These are phyloP conservation scores for Alternaria infectoria DNA, from an alignment of 2,329 filamentous ascomycete genomes.

Conservation along the genomic window DNA sequence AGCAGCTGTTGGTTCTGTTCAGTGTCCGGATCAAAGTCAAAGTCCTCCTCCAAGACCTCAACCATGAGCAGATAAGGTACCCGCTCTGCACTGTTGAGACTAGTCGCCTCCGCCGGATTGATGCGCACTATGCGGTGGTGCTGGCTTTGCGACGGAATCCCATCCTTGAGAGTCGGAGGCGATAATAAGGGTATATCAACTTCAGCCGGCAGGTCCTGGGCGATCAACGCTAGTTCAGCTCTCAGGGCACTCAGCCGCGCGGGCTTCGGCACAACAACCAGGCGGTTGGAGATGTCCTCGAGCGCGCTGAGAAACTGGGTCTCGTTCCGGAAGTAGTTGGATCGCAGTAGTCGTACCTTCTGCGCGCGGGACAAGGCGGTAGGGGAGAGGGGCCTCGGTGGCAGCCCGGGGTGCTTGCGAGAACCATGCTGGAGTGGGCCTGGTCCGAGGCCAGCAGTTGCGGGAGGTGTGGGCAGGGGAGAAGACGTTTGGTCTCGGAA, in stretches of 20 bases:
- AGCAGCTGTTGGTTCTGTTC: constrained; percentile 73
- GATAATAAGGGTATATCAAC: constrained; percentile 85
- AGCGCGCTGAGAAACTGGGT: constrained; percentile 81
- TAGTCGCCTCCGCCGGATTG: constrained; percentile 83
- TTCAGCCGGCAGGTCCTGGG: constrained; percentile 80
- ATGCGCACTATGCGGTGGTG: constrained; percentile 84
- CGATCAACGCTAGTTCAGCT: constrained; percentile 80
- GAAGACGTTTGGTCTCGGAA: constrained; percentile 58
- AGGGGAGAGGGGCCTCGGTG: constrained; percentile 62
- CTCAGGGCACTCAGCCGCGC: constrained; percentile 80
- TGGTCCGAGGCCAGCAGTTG: constrained; percentile 50
- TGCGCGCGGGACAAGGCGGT: constrained; percentile 69
- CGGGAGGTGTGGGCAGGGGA: constrained; percentile 46
- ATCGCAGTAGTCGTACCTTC: constrained; percentile 74
- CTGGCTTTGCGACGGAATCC: constrained; percentile 74
- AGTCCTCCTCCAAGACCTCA: constrained; percentile 80
- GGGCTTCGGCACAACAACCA: constrained; percentile 81
- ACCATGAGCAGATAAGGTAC: constrained; percentile 87
- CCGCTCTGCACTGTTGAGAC: constrained; percentile 84
- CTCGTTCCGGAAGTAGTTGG: constrained; percentile 83
- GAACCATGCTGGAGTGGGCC: constrained; percentile 43
- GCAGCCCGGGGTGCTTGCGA: constrained; percentile 62
- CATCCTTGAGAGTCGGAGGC: constrained; percentile 74
- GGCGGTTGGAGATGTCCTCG: constrained; percentile 83
- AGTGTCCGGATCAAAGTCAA: constrained; percentile 79